These are phyloP conservation scores for Dentiscutata heterogama DNA, from an alignment of 371 early-diverging fungal genomes.

Conservation along the genomic window DNA sequence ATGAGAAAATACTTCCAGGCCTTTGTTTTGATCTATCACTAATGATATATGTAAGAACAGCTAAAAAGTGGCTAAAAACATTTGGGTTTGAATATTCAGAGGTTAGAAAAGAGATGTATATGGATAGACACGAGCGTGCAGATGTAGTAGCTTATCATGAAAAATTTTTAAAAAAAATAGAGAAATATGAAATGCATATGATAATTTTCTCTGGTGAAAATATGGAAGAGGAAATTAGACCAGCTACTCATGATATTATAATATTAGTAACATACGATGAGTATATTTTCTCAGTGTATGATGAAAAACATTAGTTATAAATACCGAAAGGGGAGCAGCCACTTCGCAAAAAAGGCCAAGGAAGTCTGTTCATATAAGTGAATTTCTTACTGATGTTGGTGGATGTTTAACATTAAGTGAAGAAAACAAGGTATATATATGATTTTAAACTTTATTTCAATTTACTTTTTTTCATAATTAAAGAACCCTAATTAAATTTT, in stretches of 20 bases:
- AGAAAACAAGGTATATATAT: not conserved
- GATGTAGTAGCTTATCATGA: too few species aligned
- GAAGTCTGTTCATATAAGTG: slow-evolving; percentile 11
- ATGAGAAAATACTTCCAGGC: too few species aligned
- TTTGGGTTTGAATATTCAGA: too few species aligned
- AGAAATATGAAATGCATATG: not conserved
- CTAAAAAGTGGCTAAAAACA: too few species aligned
- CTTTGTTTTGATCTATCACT: too few species aligned
- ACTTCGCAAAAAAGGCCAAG: slow-evolving; percentile 11
- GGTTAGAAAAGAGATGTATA: too few species aligned
- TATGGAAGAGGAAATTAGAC: not conserved
- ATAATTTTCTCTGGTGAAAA: not conserved
- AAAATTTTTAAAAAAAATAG: slow-evolving; percentile 1
- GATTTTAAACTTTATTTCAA: not conserved
- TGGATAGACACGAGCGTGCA: too few species aligned
- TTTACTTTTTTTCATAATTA: not conserved
- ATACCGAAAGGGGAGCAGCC: not conserved
- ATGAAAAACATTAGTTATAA: not conserved
- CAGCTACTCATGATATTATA: not conserved
- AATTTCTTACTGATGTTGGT: slow-evolving; percentile 10
- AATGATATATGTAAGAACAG: too few species aligned
- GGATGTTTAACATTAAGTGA: not conserved
- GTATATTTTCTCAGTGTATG: not conserved
- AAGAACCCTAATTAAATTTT: not conserved
- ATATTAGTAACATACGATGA: slow-evolving; percentile 35